Evolutionary conservation across 1,284 basidiomycete species (phyloP), one percentile per base, ranked within the genome.

Genomic region (Rhodotorula mucilaginosa): DNA sequence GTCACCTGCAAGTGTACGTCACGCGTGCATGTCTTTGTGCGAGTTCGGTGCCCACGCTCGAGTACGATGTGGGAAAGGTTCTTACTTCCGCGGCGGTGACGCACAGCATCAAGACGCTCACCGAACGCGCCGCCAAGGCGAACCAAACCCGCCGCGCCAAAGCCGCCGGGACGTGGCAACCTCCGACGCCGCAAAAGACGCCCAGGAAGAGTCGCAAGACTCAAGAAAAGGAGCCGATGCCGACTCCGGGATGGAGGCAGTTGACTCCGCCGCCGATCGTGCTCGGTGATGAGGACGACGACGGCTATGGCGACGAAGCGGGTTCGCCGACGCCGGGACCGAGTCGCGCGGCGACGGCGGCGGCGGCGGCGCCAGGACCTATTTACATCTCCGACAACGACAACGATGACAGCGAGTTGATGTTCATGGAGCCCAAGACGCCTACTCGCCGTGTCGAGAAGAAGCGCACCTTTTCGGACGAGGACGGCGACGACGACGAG

Each of bases 1-100:
- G 54, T 19, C 70, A 71, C 31, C 23, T n/a, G 1, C 34, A 19
- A 7, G 31, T 58, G 70, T 71, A n/a, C 51, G 66, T 64, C 23
- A 18, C 46, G 29, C 6, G 0, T 39, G 39, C 39, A 44, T 10
- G 12, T 44, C n/a, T 18, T 26, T 8, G 16, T 26, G 18, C 7
- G 12, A 44, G 16, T 12, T 16, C 16, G 1, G 4, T 10, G 6
- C n/a, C n/a, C 26, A 7, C 15, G 23, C 23, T 49, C 26, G 15
- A 19, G 12, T 19, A 1, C 21, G 39, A 62, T 1, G 1, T 48
- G 26, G 21, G 31, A 23, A 18, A 0, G 13, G 4, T 19, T 13
- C 19, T n/a, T 7, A 34, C 7, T 34, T 5, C 34, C 34, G 34
- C 26, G 26, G 26, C 26, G 26, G 26, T 26, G 26, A 7, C 34